These are phyloP conservation scores for Trichoderma sp. DNA, from an alignment of 2,329 filamentous ascomycete species.

Conservation along the genomic window DNA sequence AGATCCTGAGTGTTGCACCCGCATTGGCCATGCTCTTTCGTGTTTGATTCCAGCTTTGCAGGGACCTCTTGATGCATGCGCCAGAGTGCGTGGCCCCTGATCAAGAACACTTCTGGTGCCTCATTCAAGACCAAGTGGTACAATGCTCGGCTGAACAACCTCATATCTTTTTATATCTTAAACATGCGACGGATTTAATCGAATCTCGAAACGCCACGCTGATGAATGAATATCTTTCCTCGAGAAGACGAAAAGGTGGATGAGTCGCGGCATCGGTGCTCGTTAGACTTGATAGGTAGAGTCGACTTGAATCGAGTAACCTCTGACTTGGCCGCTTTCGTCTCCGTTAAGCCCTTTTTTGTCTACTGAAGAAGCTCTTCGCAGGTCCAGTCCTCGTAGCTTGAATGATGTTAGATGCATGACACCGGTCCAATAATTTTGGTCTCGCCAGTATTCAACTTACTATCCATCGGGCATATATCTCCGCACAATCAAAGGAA, in stretches of 20 bases:
- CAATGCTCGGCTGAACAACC: background rate
- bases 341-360: background rate
- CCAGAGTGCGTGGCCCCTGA: background rate
- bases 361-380: conserved; percentile 79
- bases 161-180: background rate
- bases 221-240: conserved; percentile 36
- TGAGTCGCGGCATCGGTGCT: background rate
- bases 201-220: conserved; percentile 45
- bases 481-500: conserved; percentile 89
- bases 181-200: conserved; percentile 7
- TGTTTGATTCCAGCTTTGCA: background rate
- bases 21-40: background rate
- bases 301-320: background rate
- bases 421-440: background rate
- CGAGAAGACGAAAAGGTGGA: conserved; percentile 6
- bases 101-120: background rate
- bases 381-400: conserved; percentile 99
- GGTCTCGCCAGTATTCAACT: conserved; percentile 45
- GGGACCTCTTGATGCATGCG: background rate
- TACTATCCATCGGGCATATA: conserved; percentile 97
- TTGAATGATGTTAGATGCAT: conserved; percentile 43
- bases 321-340: background rate
- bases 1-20: background rate
- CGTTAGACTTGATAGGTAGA: background rate
- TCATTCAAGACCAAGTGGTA: background rate